phyloP scores from a whole-genome alignment of 73 alveolate species.

The Uronychia setigera region DNA sequence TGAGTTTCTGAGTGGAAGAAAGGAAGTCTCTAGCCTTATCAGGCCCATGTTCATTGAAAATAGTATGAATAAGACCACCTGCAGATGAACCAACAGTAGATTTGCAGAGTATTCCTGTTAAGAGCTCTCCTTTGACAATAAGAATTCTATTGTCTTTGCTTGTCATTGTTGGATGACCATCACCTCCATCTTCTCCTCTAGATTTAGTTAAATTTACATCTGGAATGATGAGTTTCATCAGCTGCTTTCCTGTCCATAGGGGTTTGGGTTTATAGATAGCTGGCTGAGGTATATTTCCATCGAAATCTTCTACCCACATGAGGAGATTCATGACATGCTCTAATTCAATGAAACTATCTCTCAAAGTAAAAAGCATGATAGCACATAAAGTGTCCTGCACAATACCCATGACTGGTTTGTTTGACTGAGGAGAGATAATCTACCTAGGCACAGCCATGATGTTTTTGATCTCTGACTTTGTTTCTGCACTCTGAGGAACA shows the following conservation, averaged over 20 bases:
- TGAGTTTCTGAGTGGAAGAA: constrained; percentile 88
- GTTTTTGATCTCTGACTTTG: constrained; percentile 96
- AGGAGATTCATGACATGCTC: constrained; percentile 95
- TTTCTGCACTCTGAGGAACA: constrained; percentile 97
- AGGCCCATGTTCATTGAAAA: constrained; percentile 93
- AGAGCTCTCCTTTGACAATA: constrained; percentile 93
- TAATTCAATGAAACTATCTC: constrained; percentile 93
- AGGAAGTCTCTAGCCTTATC: constrained; percentile 82
- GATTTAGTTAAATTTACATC: constrained; percentile 61
- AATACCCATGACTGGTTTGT: constrained; percentile 99
- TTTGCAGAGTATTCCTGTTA: constrained; percentile 95
- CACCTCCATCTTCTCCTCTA: constrained; percentile 55
- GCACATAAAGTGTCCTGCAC: constrained; percentile 99
- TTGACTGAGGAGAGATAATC: constrained; percentile 98
- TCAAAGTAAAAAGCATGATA: constrained; percentile 88
- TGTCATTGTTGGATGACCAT: constrained; percentile 59
- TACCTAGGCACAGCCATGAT: constrained; percentile 97
- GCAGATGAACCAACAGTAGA: constrained; percentile 92
- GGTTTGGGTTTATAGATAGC: constrained; percentile 98
- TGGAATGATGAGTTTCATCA: constrained; percentile 95
- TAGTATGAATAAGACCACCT: constrained; percentile 91
- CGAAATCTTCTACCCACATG: constrained; percentile 97
- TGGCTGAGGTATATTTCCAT: constrained; percentile 98
- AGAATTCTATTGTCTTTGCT: constrained; percentile 70
- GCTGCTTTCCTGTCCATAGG: constrained; percentile 98